phyloP scores from a whole-genome alignment of 345 rosid species.

The Ricinus communis region DNA sequence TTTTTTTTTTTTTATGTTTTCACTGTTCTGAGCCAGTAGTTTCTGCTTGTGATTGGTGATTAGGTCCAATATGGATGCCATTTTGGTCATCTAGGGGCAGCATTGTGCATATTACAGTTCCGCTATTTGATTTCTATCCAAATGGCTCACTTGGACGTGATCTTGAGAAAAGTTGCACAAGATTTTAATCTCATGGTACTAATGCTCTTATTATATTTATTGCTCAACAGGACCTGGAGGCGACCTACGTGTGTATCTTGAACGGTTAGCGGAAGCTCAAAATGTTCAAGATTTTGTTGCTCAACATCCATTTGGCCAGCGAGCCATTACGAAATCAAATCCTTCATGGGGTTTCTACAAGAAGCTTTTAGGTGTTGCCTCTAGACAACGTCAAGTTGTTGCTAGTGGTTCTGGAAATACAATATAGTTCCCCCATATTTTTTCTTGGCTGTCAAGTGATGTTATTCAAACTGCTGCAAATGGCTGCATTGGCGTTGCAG shows the following conservation, averaged over 20 bases:
- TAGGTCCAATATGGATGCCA: neutral
- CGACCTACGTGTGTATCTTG: constrained; percentile 68
- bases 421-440: neutral
- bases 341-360: constrained; percentile 59
- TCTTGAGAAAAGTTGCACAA: neutral
- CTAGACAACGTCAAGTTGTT: neutral
- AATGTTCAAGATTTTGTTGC: constrained; percentile 61
- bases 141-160: too few relatives aligned
- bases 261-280: constrained; percentile 51
- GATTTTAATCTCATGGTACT: neutral
- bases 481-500: neutral
- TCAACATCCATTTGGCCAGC: constrained; percentile 78
- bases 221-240: constrained; percentile 64
- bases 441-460: neutral
- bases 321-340: constrained; percentile 52
- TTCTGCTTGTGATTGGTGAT: neutral
- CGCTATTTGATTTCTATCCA: neutral
- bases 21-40: neutral
- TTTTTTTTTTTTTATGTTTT: neutral
- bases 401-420: neutral
- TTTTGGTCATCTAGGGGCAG: neutral
- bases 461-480: neutral
- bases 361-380: constrained; percentile 24
- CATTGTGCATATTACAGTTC: neutral
- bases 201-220: neutral